phyloP scores from a whole-genome alignment of 164 flowering plant species.

The Vitis labrusca region DNA sequence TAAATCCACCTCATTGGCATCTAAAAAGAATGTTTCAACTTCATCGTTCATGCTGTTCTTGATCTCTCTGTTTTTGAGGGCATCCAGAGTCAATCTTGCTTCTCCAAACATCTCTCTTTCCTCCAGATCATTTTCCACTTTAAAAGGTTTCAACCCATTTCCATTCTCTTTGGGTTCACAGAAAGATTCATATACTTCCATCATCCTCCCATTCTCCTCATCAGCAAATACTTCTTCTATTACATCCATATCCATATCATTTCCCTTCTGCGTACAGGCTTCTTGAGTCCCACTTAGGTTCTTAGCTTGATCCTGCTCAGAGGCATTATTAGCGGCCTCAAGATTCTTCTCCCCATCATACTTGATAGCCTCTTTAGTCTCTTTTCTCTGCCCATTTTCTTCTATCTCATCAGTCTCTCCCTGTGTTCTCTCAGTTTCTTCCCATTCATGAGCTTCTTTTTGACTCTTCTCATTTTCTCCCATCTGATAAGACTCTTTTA shows the following conservation, averaged over 20 bases:
- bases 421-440: constrained; percentile 12
- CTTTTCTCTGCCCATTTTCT: constrained; percentile 11
- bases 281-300: constrained; percentile 6
- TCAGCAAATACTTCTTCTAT: constrained; percentile 1
- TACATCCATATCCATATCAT: constrained; percentile 1
- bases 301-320: constrained; percentile 8
- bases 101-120: constrained; percentile 18
- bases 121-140: constrained; percentile 5
- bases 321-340: constrained; percentile 8
- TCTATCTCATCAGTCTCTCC: constrained; percentile 5
- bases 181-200: constrained; percentile 3
- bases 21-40: constrained; percentile 3
- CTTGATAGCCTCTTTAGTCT: neutral
- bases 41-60: constrained; percentile 11
- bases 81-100: constrained; percentile 7
- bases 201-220: constrained; percentile 9
- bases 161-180: constrained; percentile 15
- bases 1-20: constrained; percentile 1
- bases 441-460: constrained; percentile 5
- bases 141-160: constrained; percentile 3
- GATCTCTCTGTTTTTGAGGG: constrained; percentile 3
- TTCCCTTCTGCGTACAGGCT: constrained; percentile 3
- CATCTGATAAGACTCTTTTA: constrained; percentile 9
- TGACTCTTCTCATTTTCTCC: constrained; percentile 1
- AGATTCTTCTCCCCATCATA: constrained; percentile 5